These are phyloP conservation scores for Aspergillus coremiiformis DNA, from an alignment of 495 filamentous ascomycete species.

Conservation along the genomic window DNA sequence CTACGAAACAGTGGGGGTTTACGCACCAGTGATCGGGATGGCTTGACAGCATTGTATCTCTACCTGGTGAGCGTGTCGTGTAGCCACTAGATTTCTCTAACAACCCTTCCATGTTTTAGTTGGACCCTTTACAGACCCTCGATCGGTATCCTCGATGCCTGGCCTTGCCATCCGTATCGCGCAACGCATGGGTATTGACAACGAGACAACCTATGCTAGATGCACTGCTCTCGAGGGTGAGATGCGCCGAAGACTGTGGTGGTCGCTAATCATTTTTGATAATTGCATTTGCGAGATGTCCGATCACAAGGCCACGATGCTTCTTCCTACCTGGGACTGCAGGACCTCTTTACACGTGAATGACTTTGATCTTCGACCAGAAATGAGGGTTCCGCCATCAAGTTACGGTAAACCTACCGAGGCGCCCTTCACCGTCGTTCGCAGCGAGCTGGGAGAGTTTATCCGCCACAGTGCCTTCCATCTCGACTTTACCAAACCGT, in stretches of 20 bases:
- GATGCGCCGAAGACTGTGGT: constrained; percentile 55
- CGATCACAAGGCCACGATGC: constrained; percentile 24
- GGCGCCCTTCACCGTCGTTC: constrained; percentile 42
- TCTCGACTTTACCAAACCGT: constrained; percentile 45
- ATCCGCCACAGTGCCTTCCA: constrained; percentile 39
- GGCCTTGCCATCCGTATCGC: constrained; percentile 48
- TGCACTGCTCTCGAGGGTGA: constrained; percentile 43
- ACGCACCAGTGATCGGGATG: constrained; percentile 43
- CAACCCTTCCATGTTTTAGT: constrained; percentile 42
- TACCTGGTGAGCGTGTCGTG: constrained; percentile 43
- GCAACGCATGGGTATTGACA: constrained; percentile 47
- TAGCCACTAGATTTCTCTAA: not conserved
- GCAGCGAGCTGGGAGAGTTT: constrained; percentile 43
- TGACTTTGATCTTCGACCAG: constrained; percentile 46
- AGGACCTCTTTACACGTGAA: constrained; percentile 47
- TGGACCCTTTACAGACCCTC: constrained; percentile 37
- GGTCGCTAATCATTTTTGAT: constrained; percentile 49
- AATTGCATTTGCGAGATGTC: constrained; percentile 42
- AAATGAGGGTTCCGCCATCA: constrained; percentile 39
- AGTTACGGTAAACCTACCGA: constrained; percentile 37
- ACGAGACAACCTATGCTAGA: constrained; percentile 27
- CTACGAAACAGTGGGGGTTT: constrained; percentile 41
- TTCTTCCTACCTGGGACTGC: constrained; percentile 52
- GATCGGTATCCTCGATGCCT: constrained; percentile 47
- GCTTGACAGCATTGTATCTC: constrained; percentile 53